These are phyloP conservation scores for Clavariopsis aquatica DNA, from an alignment of 495 filamentous ascomycete genomes.

Conservation along the genomic window DNA sequence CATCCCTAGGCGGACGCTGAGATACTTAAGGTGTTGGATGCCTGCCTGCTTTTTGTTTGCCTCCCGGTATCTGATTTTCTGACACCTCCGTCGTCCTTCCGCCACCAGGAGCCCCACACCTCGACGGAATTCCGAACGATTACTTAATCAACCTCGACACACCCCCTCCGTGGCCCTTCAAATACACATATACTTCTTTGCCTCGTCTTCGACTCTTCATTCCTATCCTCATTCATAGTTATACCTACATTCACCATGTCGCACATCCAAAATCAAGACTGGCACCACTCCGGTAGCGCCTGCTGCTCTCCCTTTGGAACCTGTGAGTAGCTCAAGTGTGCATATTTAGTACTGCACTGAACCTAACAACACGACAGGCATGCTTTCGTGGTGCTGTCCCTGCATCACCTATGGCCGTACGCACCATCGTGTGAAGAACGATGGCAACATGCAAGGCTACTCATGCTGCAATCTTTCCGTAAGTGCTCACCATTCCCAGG, in stretches of 20 bases:
- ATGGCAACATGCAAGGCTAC: conserved; percentile 51
- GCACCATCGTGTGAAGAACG: conserved; percentile 48
- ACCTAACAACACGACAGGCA: conserved; percentile 37
- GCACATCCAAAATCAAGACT: conserved; percentile 28
- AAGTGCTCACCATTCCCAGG: conserved; percentile 25
- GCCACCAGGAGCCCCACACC: background rate
- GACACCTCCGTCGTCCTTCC: background rate
- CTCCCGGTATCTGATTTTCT: background rate
- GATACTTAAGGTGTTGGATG: background rate
- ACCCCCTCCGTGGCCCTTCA: background rate
- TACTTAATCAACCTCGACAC: too few relatives aligned
- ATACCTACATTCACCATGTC: conserved; percentile 17
- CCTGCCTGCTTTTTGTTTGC: background rate
- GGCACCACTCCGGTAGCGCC: conserved; percentile 26
- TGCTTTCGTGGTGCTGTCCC: conserved; percentile 52
- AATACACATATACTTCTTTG: background rate
- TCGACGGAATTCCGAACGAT: too few relatives aligned
- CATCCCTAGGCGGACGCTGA: background rate
- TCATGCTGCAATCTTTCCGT: conserved; percentile 53
- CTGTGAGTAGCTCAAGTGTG: conserved; percentile 24
- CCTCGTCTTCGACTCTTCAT: background rate
- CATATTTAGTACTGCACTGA: background rate
- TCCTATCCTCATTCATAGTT: too few relatives aligned
- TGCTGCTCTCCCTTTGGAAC: conserved; percentile 37
- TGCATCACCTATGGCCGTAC: conserved; percentile 59